Evolutionary conservation across 306 rosid species (phyloP), one percentile per base, ranked within the genome.

Genomic region (Delonix regia): DNA sequence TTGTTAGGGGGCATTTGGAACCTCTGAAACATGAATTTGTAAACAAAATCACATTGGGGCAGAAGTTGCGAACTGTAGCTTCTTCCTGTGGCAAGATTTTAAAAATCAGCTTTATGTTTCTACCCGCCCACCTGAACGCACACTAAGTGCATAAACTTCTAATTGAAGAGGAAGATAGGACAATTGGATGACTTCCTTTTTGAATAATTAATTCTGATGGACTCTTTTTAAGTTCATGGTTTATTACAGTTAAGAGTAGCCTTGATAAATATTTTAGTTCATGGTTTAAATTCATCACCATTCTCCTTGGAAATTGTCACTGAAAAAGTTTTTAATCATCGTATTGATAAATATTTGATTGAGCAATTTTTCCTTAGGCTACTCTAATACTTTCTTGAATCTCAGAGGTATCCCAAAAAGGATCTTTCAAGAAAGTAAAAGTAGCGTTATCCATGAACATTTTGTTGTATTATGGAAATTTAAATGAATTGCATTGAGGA

Each of bases 21-120:
- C 9, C 39, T 57, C 7, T 7, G 8, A 41, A 61, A 63, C 45
- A 60, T 34, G 24, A 34, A 34, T 63, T 79, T 65, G 65, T 45
- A 68, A 69, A 72, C 82, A 80, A 67, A 74, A 72, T 55, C 53
- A 57, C 45, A n/a, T 76, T 76, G 73, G 28, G 48, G 49, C 44
- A 36, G 73, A 47, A 75, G 79, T 63, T 70, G 41, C 44, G 25
- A 65, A 55, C 47, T 70, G 18, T 70, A 65, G 68, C 72, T 75
- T 80, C 41, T 25, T 22, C 70, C 69, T 21, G 14, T 49, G 72
- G 48, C 72, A 18, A 56, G 80, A 80, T 77, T 80, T 76, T 56
- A 72, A 49, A 71, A 68, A 69, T 74, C 74, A 51, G 34, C 16
- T 47, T 41, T 69, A 7, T 53, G 42, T 45, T 45, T 67, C 49